Percentiles rank a stretch among this genome's conserved stretches.
Evolutionary conservation across 768 basidiomycete species (phyloP).

Genomic region (Agaricus blazei): DNA sequence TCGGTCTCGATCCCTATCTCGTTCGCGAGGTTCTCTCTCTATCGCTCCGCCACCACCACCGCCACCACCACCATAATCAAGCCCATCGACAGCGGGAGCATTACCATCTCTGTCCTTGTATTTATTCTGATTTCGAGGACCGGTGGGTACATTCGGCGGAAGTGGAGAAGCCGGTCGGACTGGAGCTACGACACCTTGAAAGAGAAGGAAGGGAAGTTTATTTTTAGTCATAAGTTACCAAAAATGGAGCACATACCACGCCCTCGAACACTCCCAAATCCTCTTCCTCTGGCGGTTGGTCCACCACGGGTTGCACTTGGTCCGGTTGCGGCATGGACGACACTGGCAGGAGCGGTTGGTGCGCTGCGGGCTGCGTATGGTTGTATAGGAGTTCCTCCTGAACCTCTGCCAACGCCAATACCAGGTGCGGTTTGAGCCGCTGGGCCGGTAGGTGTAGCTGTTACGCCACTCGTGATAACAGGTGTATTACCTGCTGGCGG

Average conservation of each 20-base stretch:
- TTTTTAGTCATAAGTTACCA: too few species aligned
- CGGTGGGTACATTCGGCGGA: conserved; percentile 83
- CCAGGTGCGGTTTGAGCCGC: background rate
- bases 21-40: background rate
- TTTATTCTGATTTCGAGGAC: conserved; percentile 83
- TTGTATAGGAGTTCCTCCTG: conserved; percentile 16
- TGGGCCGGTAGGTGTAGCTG: background rate
- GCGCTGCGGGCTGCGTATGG: conserved; percentile 15
- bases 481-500: conserved; percentile 1
- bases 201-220: too few species aligned
- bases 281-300: conserved; percentile 33
- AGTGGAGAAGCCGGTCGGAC: conserved; percentile 80
- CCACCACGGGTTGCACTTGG: conserved; percentile 34
- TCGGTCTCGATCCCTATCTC: conserved; percentile 5
- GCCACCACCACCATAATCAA: conserved; percentile 63
- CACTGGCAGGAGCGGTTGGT: conserved; percentile 12
- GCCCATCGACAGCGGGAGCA: conserved; percentile 81
- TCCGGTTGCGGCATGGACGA: conserved; percentile 14
- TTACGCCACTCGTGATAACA: background rate
- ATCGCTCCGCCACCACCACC: conserved; percentile 38
- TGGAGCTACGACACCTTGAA: conserved; percentile 43
- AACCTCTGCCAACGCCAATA: conserved; percentile 12
- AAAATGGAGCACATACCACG: conserved; percentile 21
- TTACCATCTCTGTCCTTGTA: conserved; percentile 88
- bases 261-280: conserved; percentile 37